Evolutionary conservation across 1,284 basidiomycete genomes (phyloP).

Genomic region (Apiotrichum akiyoshidainum): DNA sequence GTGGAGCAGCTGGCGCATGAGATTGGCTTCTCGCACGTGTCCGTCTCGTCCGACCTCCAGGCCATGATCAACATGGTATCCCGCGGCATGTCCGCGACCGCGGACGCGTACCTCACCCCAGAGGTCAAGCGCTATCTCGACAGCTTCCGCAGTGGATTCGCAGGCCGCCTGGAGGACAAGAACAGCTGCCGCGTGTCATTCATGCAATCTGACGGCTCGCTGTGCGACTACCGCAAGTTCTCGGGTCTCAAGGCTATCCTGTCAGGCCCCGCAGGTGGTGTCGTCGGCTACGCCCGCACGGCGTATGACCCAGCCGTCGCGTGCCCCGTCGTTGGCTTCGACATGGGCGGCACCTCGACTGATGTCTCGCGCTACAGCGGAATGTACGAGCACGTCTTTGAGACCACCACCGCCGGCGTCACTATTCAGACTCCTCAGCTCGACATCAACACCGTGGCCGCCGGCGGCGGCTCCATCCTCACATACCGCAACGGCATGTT

Average conservation of each 20-base stretch:
- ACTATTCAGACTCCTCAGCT: slow-evolving; percentile 72
- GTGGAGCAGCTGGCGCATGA: slow-evolving; percentile 35
- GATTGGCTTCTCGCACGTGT: slow-evolving; percentile 38
- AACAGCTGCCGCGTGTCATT: slow-evolving; percentile 45
- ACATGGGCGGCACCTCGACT: slow-evolving; percentile 70
- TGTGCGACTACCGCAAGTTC: slow-evolving; percentile 36
- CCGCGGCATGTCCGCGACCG: slow-evolving; percentile 54
- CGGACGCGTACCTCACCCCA: slow-evolving; percentile 57
- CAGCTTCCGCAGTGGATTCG: slow-evolving; percentile 50
- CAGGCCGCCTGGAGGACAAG: slow-evolving; percentile 41
- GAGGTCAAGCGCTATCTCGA: slow-evolving; percentile 52
- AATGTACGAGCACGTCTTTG: slow-evolving; percentile 39
- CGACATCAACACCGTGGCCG: slow-evolving; percentile 42
- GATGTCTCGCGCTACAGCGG: slow-evolving; percentile 44
- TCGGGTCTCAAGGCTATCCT: slow-evolving; percentile 38
- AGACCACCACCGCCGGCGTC: slow-evolving; percentile 74
- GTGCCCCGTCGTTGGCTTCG: slow-evolving; percentile 51
- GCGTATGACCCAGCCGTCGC: slow-evolving; percentile 35
- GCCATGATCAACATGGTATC: slow-evolving; percentile 52
- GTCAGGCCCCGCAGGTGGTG: slow-evolving; percentile 55
- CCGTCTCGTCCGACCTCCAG: slow-evolving; percentile 35
- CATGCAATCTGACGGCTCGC: slow-evolving; percentile 53
- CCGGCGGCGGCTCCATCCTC: slow-evolving; percentile 45
- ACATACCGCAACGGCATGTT: slow-evolving; percentile 43
- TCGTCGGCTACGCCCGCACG: slow-evolving; percentile 53